These are phyloP conservation scores for Pisolithus microcarpus DNA, from an alignment of 768 basidiomycete species.

Conservation along the genomic window DNA sequence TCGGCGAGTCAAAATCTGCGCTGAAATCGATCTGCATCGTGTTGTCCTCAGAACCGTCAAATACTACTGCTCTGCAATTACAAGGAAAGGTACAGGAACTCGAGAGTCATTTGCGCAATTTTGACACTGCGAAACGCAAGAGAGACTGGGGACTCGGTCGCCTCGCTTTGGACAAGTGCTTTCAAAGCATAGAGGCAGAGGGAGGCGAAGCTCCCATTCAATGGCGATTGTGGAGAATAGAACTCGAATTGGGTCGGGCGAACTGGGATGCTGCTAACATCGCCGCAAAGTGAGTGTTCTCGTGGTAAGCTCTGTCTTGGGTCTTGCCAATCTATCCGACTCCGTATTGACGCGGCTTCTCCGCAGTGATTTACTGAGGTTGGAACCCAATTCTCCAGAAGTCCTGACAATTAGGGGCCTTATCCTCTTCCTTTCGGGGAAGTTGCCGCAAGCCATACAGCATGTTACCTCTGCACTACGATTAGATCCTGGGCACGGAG, in stretches of 20 bases:
- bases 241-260: constrained; percentile 65
- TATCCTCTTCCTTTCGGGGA: constrained; percentile 67
- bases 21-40: constrained; percentile 58
- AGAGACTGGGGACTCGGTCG: constrained; percentile 75
- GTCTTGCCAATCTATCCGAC: not conserved
- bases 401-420: constrained; percentile 71
- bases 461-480: constrained; percentile 68
- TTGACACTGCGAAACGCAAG: constrained; percentile 45
- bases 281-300: constrained; percentile 60
- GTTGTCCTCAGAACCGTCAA: constrained; percentile 55
- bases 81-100: constrained; percentile 54
- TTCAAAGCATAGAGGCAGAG: constrained; percentile 67
- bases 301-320: not conserved
- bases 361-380: constrained; percentile 64
- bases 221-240: constrained; percentile 76
- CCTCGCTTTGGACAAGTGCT: constrained; percentile 72
- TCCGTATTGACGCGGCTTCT: not conserved
- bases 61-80: constrained; percentile 53
- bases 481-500: constrained; percentile 69
- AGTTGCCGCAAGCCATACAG: constrained; percentile 62
- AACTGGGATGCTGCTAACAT: constrained; percentile 68
- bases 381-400: constrained; percentile 70
- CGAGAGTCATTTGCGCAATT: constrained; percentile 58
- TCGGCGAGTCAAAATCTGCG: constrained; percentile 63
- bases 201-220: constrained; percentile 68